A percentile compares a stretch with the other conserved stretches of the same genome.
Conservation (phyloP, 345 rosid genomes). For the Lumnitzera littorea region DNA sequence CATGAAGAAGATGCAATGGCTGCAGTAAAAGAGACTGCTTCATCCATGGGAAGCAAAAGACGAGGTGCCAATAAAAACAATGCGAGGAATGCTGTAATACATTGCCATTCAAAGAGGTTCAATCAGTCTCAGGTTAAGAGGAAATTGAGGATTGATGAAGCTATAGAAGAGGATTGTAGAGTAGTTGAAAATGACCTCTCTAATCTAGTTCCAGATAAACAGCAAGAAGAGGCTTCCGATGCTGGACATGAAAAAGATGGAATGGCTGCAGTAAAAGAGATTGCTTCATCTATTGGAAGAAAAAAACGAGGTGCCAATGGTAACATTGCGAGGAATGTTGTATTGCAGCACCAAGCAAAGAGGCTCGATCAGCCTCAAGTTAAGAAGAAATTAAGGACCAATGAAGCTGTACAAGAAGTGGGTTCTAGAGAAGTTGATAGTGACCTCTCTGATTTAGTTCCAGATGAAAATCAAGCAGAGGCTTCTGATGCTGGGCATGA, state of each 20-base stretch:
- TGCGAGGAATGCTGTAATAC: too few relatives aligned
- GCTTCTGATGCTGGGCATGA: conserved; percentile 1
- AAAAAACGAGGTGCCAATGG: not conserved
- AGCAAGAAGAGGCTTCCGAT: not conserved
- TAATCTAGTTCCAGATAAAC: conserved; percentile 2
- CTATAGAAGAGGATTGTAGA: conserved; percentile 2
- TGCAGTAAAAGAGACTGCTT: conserved; percentile 2
- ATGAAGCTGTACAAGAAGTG: not conserved
- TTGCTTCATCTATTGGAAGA: conserved; percentile 1
- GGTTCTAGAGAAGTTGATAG: not conserved
- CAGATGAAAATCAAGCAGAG: conserved; percentile 1
- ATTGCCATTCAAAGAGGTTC: too few relatives aligned
- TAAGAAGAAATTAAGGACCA: conserved; percentile 6
- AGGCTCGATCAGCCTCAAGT: not conserved
- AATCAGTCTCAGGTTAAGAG: not conserved
- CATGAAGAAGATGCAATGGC: conserved; percentile 5
- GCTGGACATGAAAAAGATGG: conserved; percentile 7
- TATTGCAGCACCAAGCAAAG: too few relatives aligned
- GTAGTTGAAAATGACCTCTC: conserved; percentile 5
- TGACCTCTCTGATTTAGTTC: not conserved
- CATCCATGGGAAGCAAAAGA: not conserved
- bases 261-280: conserved; percentile 1
- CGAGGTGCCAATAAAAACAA: not conserved
- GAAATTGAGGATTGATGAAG: conserved; percentile 7
- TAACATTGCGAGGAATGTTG: not conserved